Evolutionary conservation across 768 basidiomycete species (phyloP).

Genomic region (Suillus spraguei): DNA sequence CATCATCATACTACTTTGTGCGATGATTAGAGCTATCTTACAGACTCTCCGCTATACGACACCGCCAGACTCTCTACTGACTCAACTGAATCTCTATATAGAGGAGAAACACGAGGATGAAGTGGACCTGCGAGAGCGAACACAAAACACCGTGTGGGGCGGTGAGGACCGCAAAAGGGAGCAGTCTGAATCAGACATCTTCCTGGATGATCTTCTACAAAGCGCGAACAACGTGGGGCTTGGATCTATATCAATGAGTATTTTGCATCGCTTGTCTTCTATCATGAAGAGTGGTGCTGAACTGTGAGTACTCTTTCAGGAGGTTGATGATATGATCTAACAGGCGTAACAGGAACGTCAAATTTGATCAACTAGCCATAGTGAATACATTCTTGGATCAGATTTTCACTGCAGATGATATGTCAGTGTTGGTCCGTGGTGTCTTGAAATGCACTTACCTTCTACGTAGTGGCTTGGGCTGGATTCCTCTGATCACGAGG

Average conservation of each 20-base stretch:
- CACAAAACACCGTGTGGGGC: constrained; percentile 39
- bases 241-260: constrained; percentile 48
- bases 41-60: constrained; percentile 76
- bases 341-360: constrained; percentile 52
- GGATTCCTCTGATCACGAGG: neutral
- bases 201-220: constrained; percentile 61
- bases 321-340: constrained; percentile 3
- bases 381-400: constrained; percentile 61
- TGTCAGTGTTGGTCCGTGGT: constrained; percentile 1
- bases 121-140: constrained; percentile 75
- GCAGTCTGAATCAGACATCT: constrained; percentile 52
- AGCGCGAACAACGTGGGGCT: constrained; percentile 50
- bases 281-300: constrained; percentile 63
- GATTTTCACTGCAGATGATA: neutral
- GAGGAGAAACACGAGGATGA: constrained; percentile 93
- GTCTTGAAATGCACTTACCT: neutral
- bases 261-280: constrained; percentile 55
- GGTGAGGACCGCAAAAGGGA: constrained; percentile 22
- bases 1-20: neutral
- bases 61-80: constrained; percentile 79
- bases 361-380: constrained; percentile 58
- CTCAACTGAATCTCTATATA: constrained; percentile 77
- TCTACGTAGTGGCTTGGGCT: neutral
- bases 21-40: constrained; percentile 1
- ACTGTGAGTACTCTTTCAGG: constrained; percentile 46